Base-by-base conservation (phyloP, 2,329 filamentous ascomycete species). In the Penicillium glabrum region DNA sequence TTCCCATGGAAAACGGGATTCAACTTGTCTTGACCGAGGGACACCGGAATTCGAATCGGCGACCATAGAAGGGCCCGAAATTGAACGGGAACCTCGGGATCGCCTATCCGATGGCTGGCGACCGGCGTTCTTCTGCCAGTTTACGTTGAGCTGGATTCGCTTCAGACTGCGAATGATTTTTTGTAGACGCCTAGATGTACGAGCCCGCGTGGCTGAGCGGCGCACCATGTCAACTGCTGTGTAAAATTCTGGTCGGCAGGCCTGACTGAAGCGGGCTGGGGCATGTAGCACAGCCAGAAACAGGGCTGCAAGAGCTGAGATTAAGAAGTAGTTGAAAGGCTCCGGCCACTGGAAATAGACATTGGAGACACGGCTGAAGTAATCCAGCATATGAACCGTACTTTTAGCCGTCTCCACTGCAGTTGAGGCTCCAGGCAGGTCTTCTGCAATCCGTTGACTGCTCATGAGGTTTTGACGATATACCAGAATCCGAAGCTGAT, bases 221-320 rank as follows among this genome's bases (percentile, higher is more conserved):
- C 84, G 79, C 14, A 87, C 81, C 33, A 87, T 79, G 33, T 85
- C 83, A 3, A 87, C 79, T 1, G 84, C 84, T 65, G 83, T 83
- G 70, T 86, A 86, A 46, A 74, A 73, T 46, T 74, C 72, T 0
- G 64, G 61, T 2, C 71, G 68, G 51, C 71, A 74, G 21, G 65
- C 57, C 9, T 72, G 73, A 3, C 76, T 73, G 49, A 80, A 82
- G 2, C 68, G 68, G 2, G 69, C 67, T 0, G 79, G 78, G 0
- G 75, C 78, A 59, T 81, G 77, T 3, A 78, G 72, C 0, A 81
- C 78, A 1, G 79, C 80, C 0, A 80, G 69, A 29, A 79, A 75
- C 1, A 80, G 60, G 1, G 75, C 71, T 0, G 74, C 75, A 7
- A 78, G 60, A 0, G 75, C 73, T 23, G 73, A 76, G 27, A 77